Conservation (phyloP, 768 basidiomycete genomes). For the Rhizopogon vesiculosus region DNA sequence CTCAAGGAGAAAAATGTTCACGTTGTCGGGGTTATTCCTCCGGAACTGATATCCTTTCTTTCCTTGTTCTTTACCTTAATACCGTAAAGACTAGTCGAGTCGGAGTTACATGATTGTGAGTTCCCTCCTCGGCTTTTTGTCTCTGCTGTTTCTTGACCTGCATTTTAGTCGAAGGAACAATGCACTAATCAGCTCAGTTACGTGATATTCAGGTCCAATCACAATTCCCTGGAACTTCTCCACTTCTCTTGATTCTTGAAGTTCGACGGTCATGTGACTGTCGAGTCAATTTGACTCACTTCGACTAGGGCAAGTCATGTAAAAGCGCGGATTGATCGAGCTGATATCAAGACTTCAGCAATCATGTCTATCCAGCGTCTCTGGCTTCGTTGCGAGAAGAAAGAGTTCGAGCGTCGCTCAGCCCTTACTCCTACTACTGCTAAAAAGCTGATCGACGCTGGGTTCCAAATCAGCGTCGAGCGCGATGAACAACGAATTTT, state of each 20-base stretch:
- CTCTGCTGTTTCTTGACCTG: constrained; percentile 36
- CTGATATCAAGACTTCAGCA: background rate
- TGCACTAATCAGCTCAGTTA: constrained; percentile 13
- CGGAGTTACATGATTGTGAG: constrained; percentile 57
- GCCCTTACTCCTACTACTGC: constrained; percentile 92
- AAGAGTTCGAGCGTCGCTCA: constrained; percentile 88
- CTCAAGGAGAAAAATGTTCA: constrained; percentile 45
- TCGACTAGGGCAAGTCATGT: too few relatives aligned
- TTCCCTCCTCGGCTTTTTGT: background rate
- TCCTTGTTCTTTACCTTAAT: background rate
- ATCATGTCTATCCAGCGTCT: constrained; percentile 52
- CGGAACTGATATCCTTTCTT: constrained; percentile 30
- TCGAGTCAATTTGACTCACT: background rate
- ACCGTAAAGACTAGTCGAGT: constrained; percentile 48
- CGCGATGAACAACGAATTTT: constrained; percentile 93
- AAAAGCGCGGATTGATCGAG: too few relatives aligned
- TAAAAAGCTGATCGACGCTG: constrained; percentile 80
- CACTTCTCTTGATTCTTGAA: too few relatives aligned
- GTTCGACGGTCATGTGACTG: background rate
- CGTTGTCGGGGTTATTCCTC: constrained; percentile 54
- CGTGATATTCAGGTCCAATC: too few relatives aligned
- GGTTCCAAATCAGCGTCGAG: constrained; percentile 90
- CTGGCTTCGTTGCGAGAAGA: constrained; percentile 98
- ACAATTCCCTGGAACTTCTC: too few relatives aligned
- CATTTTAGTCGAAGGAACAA: constrained; percentile 51